Percentiles rank a stretch among this genome's conserved stretches.
Evolutionary conservation across 2,329 filamentous ascomycete genomes (phyloP).

Genomic region (Arthrobotrys megalospora): DNA sequence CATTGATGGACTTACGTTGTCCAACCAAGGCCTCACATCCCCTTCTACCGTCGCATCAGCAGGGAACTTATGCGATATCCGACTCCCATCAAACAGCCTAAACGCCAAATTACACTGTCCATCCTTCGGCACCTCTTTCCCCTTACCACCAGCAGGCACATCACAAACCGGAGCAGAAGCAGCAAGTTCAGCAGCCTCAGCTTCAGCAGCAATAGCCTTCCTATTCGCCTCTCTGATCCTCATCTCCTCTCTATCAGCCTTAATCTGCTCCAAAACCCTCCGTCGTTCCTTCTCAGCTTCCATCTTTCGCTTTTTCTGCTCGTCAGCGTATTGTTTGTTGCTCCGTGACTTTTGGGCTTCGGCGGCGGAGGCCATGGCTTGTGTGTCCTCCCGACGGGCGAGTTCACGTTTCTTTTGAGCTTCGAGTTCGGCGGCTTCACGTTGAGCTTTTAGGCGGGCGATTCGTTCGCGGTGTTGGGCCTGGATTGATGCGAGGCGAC

Average conservation of each 20-base stretch:
- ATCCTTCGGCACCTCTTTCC: constrained; percentile 26
- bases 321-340: constrained; percentile 49
- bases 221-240: constrained; percentile 51
- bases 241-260: constrained; percentile 56
- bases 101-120: constrained; percentile 49
- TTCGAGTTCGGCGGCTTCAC: constrained; percentile 53
- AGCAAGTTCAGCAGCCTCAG: constrained; percentile 16
- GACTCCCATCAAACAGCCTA: constrained; percentile 48
- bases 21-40: constrained; percentile 52
- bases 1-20: constrained; percentile 26
- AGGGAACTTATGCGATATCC: constrained; percentile 43
- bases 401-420: constrained; percentile 47
- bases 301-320: constrained; percentile 53
- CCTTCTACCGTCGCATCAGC: constrained; percentile 34
- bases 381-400: constrained; percentile 40
- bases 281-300: constrained; percentile 43
- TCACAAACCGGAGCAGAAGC: neutral
- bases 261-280: constrained; percentile 57
- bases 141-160: neutral
- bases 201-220: constrained; percentile 59
- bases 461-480: constrained; percentile 55
- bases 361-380: constrained; percentile 39
- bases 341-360: constrained; percentile 35
- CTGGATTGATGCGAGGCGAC: constrained; percentile 51
- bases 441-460: constrained; percentile 49